phyloP scores from a whole-genome alignment of 2,329 filamentous ascomycete genomes.

The Fusarium sacchari region DNA sequence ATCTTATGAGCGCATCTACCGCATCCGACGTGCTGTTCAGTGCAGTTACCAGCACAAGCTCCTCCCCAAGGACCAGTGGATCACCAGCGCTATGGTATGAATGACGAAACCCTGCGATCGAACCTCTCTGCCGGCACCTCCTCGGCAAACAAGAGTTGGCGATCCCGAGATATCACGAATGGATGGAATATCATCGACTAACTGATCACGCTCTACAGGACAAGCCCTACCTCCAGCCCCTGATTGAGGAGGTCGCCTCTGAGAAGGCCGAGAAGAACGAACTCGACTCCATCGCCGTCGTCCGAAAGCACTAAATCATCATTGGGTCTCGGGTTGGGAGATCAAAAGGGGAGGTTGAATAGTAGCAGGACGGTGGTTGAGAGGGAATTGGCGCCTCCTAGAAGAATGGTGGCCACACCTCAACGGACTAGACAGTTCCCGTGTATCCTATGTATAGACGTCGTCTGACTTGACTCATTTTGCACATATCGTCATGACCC shows the following conservation, averaged over 20 bases:
- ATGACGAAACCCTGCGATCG: neutral
- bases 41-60: conserved; percentile 71
- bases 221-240: conserved; percentile 62
- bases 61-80: conserved; percentile 70
- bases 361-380: conserved; percentile 36
- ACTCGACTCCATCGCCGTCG: conserved; percentile 61
- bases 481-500: conserved; percentile 23
- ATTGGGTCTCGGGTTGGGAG: conserved; percentile 9
- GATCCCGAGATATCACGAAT: conserved; percentile 22
- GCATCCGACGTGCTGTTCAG: conserved; percentile 94
- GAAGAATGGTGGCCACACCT: conserved; percentile 34
- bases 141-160: conserved; percentile 35
- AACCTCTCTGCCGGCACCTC: conserved; percentile 6
- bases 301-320: conserved; percentile 59
- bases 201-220: conserved; percentile 52
- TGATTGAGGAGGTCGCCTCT: conserved; percentile 63
- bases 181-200: conserved; percentile 21
- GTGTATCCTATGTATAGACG: conserved; percentile 52
- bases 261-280: conserved; percentile 62
- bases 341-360: conserved; percentile 17
- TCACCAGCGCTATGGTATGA: conserved; percentile 64
- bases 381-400: conserved; percentile 37
- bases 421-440: conserved; percentile 46
- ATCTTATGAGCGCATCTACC: conserved; percentile 96
- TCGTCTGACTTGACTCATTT: conserved; percentile 46